Conservation (phyloP, 805 yeast genomes). For the Kluyveromyces starmeri region DNA sequence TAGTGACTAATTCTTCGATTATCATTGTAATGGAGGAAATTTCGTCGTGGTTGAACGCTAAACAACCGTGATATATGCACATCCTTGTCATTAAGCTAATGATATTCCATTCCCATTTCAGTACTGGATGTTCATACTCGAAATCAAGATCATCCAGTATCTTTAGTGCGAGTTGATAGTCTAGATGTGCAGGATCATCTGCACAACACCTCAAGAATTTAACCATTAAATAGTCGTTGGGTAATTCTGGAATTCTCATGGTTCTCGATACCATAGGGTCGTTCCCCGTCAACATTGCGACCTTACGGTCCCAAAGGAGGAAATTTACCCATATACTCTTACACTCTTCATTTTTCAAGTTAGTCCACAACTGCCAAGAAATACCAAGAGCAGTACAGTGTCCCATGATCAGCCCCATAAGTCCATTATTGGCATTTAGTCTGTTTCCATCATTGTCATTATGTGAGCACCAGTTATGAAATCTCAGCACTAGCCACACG, state of each 20-base stretch:
- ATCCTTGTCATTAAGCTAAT: neutral
- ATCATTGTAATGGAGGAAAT: slow-evolving; percentile 5
- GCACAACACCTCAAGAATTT: slow-evolving; percentile 3
- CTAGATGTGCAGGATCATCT: slow-evolving; percentile 5
- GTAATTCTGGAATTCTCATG: slow-evolving; percentile 5
- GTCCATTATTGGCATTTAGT: slow-evolving; percentile 21
- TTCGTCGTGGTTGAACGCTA: neutral
- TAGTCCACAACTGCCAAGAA: slow-evolving; percentile 15
- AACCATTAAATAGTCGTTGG: slow-evolving; percentile 5
- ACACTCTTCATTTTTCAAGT: slow-evolving; percentile 12
- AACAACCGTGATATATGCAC: slow-evolving; percentile 1
- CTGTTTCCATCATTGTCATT: slow-evolving; percentile 28
- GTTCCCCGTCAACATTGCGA: slow-evolving; percentile 22
- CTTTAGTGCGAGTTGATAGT: neutral
- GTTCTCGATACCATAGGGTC: slow-evolving; percentile 23
- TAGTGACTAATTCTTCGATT: slow-evolving; percentile 13
- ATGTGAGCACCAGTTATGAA: slow-evolving; percentile 28
- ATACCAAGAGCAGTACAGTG: slow-evolving; percentile 25
- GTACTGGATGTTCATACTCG: slow-evolving; percentile 2
- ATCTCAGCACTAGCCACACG: slow-evolving; percentile 20
- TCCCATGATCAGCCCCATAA: slow-evolving; percentile 23
- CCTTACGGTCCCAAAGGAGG: slow-evolving; percentile 26
- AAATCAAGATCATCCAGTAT: slow-evolving; percentile 4
- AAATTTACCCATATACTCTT: slow-evolving; percentile 22
- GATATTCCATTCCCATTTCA: slow-evolving; percentile 15